phyloP scores from a whole-genome alignment of 1,139 yeast species.

The Pichia inconspicua region DNA sequence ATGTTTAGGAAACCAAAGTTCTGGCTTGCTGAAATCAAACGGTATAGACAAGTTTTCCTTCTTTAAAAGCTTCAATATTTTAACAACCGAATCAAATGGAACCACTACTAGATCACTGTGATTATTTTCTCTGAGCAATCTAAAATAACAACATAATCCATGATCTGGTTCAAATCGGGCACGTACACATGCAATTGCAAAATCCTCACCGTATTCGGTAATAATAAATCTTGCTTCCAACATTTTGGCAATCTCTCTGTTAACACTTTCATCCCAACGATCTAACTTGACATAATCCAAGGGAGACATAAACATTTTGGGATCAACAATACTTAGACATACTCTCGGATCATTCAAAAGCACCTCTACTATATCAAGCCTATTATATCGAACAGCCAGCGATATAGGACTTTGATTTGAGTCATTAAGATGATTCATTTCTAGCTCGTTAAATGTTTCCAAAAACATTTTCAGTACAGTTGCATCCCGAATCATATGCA shows the following conservation, averaged over 20 bases:
- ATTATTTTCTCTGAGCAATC: constrained; percentile 6
- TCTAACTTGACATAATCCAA: constrained; percentile 43
- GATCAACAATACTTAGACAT: constrained; percentile 39
- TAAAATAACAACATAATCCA: constrained; percentile 34
- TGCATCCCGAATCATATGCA: constrained; percentile 53
- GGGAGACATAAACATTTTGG: constrained; percentile 34
- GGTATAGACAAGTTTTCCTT: constrained; percentile 20
- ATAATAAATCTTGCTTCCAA: constrained; percentile 38
- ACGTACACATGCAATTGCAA: constrained; percentile 30
- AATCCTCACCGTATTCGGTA: constrained; percentile 19
- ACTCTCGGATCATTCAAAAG: constrained; percentile 41
- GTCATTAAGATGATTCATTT: constrained; percentile 57
- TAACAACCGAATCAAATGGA: constrained; percentile 17
- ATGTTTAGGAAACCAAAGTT: constrained; percentile 30
- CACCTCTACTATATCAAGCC: constrained; percentile 48
- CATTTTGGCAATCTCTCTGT: constrained; percentile 36
- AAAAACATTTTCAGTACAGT: constrained; percentile 25
- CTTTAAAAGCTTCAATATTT: constrained; percentile 21
- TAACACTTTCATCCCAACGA: constrained; percentile 22
- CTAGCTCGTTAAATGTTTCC: constrained; percentile 34
- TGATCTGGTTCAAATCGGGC: constrained; percentile 27
- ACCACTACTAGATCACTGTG: constrained; percentile 16
- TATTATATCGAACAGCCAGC: constrained; percentile 49
- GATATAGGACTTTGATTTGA: constrained; percentile 21
- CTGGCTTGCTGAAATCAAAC: constrained; percentile 18